Percentiles rank a stretch among this genome's conserved stretches.
Conservation (phyloP, 1,139 yeast species). For the Taphrina sp. region DNA sequence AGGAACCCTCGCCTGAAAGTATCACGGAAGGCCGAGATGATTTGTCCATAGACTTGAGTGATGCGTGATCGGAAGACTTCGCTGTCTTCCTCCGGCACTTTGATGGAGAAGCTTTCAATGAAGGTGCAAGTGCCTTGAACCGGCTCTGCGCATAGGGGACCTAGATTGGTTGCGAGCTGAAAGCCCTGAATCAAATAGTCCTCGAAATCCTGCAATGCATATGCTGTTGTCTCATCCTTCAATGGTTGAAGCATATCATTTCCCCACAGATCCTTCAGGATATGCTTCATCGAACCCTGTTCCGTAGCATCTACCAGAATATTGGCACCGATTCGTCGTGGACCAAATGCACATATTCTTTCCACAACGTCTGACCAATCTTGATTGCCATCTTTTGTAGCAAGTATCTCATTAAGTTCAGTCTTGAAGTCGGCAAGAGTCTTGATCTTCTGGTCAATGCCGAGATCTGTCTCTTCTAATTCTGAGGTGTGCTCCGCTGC, state of each 20-base stretch:
- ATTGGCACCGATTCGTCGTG: constrained; percentile 74
- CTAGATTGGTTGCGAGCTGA: constrained; percentile 76
- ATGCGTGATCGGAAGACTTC: constrained; percentile 40
- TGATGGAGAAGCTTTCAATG: constrained; percentile 45
- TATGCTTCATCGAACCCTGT: constrained; percentile 45
- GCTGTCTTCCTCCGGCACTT: constrained; percentile 33
- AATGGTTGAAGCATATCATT: constrained; percentile 38
- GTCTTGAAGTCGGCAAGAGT: constrained; percentile 2
- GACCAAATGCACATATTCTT: constrained; percentile 69
- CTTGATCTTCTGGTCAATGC: constrained; percentile 2
- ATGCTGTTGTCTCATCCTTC: constrained; percentile 16
- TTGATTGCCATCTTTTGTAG: constrained; percentile 24
- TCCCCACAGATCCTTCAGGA: constrained; percentile 37
- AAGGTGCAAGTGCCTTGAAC: constrained; percentile 74
- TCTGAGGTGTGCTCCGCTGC: constrained; percentile 34
- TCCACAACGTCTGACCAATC: constrained; percentile 41
- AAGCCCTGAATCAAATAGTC: constrained; percentile 77
- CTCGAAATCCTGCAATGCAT: constrained; percentile 47
- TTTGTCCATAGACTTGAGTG: constrained; percentile 55
- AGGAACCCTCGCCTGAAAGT: constrained; percentile 66
- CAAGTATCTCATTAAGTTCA: not conserved
- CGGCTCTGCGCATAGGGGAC: constrained; percentile 87
- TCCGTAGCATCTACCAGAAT: constrained; percentile 59
- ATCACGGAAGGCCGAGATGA: constrained; percentile 72
- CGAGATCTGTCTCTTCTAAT: constrained; percentile 23